Percentiles rank a stretch among this genome's conserved stretches.
phyloP scores from a whole-genome alignment of 306 rosid species.

The Casuarina glauca region DNA sequence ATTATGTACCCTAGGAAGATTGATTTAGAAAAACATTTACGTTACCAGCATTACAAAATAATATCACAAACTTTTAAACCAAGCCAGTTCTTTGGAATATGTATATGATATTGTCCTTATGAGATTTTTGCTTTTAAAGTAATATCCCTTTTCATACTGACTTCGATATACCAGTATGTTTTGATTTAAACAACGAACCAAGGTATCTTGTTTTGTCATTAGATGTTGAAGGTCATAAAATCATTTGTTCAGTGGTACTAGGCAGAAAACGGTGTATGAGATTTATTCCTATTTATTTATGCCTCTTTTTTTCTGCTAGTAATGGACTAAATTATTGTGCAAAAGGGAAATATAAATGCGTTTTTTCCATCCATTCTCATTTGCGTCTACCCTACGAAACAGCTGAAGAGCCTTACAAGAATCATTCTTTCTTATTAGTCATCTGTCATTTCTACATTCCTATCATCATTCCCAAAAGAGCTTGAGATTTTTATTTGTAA shows the following conservation, averaged over 20 bases:
- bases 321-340: not conserved
- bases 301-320: not conserved
- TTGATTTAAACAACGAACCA: not conserved
- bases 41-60: not conserved
- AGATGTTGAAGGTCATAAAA: not conserved
- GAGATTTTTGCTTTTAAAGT: too few species aligned
- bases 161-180: not conserved
- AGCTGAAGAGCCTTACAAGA: too few species aligned
- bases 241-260: not conserved
- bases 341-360: not conserved
- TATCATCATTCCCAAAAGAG: not conserved
- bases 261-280: not conserved
- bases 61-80: not conserved
- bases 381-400: too few species aligned
- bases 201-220: not conserved
- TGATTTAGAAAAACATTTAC: not conserved
- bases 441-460: too few species aligned
- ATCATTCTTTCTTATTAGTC: too few species aligned
- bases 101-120: not conserved
- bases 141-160: too few species aligned
- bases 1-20: not conserved
- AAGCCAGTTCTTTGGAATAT: not conserved
- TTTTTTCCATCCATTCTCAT: not conserved
- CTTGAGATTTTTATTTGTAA: not conserved
- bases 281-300: not conserved